Base-by-base conservation (phyloP, 108 stramenopile genomes). In the Chaetoceros tenuissimus region DNA sequence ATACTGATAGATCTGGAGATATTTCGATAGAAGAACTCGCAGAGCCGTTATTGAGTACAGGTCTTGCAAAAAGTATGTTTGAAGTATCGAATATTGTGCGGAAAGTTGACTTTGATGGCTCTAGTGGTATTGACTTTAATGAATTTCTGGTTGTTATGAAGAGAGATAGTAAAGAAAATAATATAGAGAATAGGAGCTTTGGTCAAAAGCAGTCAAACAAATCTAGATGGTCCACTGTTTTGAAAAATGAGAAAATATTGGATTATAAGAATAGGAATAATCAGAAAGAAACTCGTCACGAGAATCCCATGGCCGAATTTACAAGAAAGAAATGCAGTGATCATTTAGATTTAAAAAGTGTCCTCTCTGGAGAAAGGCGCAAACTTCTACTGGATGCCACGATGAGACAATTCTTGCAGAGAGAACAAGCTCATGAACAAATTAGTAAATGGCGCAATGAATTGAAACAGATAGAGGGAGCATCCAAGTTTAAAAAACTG, bases 141-240 rank as follows among this genome's bases (percentile, higher is more conserved):
- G 61, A 62, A 29, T 62, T 62, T 28, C 40, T 62, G n/a, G 24
- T 44, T 17, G 30, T 62, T 3, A 62, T 62, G 61, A 34, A 62
- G 8, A 40, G 13, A 13, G 34, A 40, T 5, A 40, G 34, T 40
- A 40, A 40, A 13, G 8, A 40, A 40, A 13, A 13, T 40, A 40
- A 5, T 5, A 40, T 10, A 40, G 13, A 40, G 5, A 13, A 5
- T 40, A 13, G 8, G 5, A 23, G 45, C 55, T 13, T 46, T 25
- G n/a, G n/a, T n/a, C n/a, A n/a, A n/a, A n/a, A n/a, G n/a, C n/a
- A n/a, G n/a, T n/a, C n/a, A n/a, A n/a, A n/a, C n/a, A n/a, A n/a
- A n/a, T n/a, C n/a, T n/a, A n/a, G n/a, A n/a, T n/a, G n/a, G n/a
- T n/a, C n/a, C n/a, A n/a, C n/a, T n/a, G n/a, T n/a, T n/a, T n/a